Evolutionary conservation across 345 rosid genomes (phyloP).

Genomic region (Lumnitzera racemosa): DNA sequence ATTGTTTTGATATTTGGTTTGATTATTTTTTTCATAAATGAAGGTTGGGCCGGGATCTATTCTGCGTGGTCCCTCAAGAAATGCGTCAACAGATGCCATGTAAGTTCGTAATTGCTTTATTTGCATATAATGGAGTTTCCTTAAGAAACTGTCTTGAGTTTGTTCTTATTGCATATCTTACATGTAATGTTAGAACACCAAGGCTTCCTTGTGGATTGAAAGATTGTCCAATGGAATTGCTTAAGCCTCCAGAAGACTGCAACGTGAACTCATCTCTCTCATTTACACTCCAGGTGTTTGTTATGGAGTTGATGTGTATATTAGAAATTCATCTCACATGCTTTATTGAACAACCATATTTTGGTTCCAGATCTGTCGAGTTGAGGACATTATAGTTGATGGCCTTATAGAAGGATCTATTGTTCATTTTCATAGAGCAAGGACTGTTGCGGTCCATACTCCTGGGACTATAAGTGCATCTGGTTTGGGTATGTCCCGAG

Average conservation of each 20-base stretch:
- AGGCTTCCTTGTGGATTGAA: slow-evolving; percentile 73
- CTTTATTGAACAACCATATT: slow-evolving; percentile 17
- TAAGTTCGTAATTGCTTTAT: slow-evolving; percentile 37
- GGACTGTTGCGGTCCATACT: slow-evolving; percentile 63
- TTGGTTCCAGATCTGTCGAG: slow-evolving; percentile 80
- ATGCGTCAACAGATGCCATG: slow-evolving; percentile 78
- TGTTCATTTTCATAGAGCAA: slow-evolving; percentile 88
- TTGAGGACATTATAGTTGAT: slow-evolving; percentile 82
- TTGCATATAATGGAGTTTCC: slow-evolving; percentile 1
- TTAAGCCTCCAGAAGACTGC: slow-evolving; percentile 98
- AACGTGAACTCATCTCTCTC: slow-evolving; percentile 92
- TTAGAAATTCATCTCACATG: slow-evolving; percentile 11
- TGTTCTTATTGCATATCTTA: slow-evolving; percentile 10
- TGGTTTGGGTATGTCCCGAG: slow-evolving; percentile 60
- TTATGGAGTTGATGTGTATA: slow-evolving; percentile 1
- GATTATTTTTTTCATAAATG: slow-evolving; percentile 13
- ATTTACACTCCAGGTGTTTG: slow-evolving; percentile 87
- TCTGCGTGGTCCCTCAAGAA: slow-evolving; percentile 83
- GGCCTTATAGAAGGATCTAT: slow-evolving; percentile 94
- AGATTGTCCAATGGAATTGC: slow-evolving; percentile 81
- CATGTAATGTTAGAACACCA: slow-evolving; percentile 50
- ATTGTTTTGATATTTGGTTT: slow-evolving; percentile 3
- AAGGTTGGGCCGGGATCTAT: slow-evolving; percentile 92
- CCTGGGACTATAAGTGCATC: slow-evolving; percentile 76
- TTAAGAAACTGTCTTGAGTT: slow-evolving; percentile 7